Evolutionary conservation across 2,329 filamentous ascomycete genomes (phyloP).

Genomic region (Eutypella sp.): DNA sequence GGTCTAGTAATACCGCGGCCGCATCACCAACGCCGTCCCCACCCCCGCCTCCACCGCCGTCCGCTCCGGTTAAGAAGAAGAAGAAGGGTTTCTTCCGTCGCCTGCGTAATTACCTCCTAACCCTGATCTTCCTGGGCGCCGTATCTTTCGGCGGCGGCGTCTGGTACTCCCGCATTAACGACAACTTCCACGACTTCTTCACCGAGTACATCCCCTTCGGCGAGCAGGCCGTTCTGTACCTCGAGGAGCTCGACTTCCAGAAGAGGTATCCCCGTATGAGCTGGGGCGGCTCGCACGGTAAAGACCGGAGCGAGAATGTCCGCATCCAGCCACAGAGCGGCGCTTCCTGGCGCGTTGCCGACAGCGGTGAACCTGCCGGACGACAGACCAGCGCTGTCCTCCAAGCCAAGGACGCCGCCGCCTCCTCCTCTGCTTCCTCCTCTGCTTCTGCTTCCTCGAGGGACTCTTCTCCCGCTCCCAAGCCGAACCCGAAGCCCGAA

Average conservation of each 20-base stretch:
- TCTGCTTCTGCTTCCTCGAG: too few relatives aligned
- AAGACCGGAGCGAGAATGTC: conserved; percentile 63
- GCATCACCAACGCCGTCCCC: conserved; percentile 32
- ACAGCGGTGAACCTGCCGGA: conserved; percentile 21
- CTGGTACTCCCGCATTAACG: conserved; percentile 87
- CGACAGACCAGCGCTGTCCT: conserved; percentile 25
- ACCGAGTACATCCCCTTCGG: conserved; percentile 94
- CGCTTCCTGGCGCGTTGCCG: conserved; percentile 56
- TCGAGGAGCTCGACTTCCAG: conserved; percentile 91
- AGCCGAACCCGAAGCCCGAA: conserved; percentile 11
- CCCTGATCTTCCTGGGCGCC: conserved; percentile 69
- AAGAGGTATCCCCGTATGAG: conserved; percentile 65
- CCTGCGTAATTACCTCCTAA: conserved; percentile 72
- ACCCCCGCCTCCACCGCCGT: conserved; percentile 29
- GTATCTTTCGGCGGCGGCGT: conserved; percentile 83
- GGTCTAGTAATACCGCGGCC: conserved; percentile 21
- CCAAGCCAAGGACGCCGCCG: conserved; percentile 24
- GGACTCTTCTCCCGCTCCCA: conserved; percentile 21
- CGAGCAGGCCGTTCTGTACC: conserved; percentile 89
- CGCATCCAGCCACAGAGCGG: conserved; percentile 83
- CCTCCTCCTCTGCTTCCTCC: too few relatives aligned
- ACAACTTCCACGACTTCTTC: conserved; percentile 99
- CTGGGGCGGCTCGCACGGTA: conserved; percentile 44
- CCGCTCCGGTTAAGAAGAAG: conserved; percentile 48
- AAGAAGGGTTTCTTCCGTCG: conserved; percentile 65